Base-by-base conservation (phyloP, 495 filamentous ascomycete species). In the Neurospora sp. region DNA sequence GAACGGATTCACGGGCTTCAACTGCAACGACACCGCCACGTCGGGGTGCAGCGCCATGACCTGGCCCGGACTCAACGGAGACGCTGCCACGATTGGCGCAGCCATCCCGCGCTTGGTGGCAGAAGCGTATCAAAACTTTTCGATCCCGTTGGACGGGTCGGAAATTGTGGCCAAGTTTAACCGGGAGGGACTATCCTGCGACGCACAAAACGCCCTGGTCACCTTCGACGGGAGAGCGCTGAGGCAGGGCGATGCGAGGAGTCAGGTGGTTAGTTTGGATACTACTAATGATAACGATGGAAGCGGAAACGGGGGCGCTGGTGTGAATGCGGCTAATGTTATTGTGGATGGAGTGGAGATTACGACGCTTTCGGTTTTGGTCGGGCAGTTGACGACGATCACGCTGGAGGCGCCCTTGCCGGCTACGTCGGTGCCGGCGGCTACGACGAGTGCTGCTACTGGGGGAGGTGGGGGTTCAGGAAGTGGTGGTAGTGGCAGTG, bases 191-290 rank as follows among this genome's bases (percentile, higher is more conserved):
- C 84, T 96, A 40, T 90, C 90, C 69, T 99, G 96, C 81, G 88
- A 86, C 1, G 88, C 89, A 0, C 90, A 97, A 81, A 98, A 98
- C 74, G 89, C 92, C 0, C 87, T 99, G 27, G 90, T 98, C 9
- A 91, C 92, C 0, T 96, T 99, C 77, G 87, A 90, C 72, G 89
- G 90, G 5, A 74, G 82, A 70, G 80, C 85, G 14, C 77, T 79
- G 27, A 82, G 84, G 14, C 75, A 78, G 27, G 74, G 75, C 37
- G 80, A 72, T 23, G 75, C 76, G 14, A 35, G 27, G 27, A 35
- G 14, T 37, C 31, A 8, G 54, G 54, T 66, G 54, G 54, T 66
- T 18, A 10, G 54, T 66, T 35, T 66, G 54, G 54, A 66, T 66
- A 37, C 27, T 8, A 9, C 14, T 18, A 18, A 31, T 35, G 7